Percentiles rank a stretch among this genome's conserved stretches.
Evolutionary conservation across 2,329 filamentous ascomycete species (phyloP).

Genomic region (Neospermospora avenae): DNA sequence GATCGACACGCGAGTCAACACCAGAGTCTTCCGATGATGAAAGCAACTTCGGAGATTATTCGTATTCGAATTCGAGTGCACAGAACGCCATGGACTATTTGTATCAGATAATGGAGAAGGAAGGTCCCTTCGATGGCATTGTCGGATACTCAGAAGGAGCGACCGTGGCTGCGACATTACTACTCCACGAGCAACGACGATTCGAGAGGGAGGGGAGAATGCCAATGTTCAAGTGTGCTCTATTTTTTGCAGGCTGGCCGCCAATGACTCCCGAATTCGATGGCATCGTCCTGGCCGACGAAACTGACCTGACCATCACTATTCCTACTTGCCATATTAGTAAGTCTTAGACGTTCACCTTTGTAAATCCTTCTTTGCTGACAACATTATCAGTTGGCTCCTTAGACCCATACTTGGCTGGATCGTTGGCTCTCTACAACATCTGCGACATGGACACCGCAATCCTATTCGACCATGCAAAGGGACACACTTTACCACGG

Average conservation of each 20-base stretch:
- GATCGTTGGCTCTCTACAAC: conserved; percentile 60
- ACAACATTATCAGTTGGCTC: conserved; percentile 43
- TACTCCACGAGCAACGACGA: conserved; percentile 48
- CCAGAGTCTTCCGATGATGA: conserved; percentile 15
- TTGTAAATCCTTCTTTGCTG: conserved; percentile 10
- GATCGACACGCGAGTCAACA: neutral
- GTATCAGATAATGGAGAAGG: conserved; percentile 44
- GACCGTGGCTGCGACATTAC: conserved; percentile 50
- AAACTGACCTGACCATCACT: conserved; percentile 49
- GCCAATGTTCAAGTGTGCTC: conserved; percentile 41
- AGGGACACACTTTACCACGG: conserved; percentile 60
- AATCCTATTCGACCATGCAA: conserved; percentile 61
- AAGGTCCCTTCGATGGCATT: conserved; percentile 49
- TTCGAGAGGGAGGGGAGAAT: conserved; percentile 34
- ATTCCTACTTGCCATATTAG: conserved; percentile 52
- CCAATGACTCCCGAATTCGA: conserved; percentile 46
- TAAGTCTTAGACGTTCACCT: conserved; percentile 32
- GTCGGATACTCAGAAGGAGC: conserved; percentile 61
- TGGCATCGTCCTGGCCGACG: conserved; percentile 48
- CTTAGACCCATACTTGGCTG: conserved; percentile 59
- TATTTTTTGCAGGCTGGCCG: conserved; percentile 54
- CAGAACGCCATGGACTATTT: conserved; percentile 35
- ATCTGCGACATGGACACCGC: conserved; percentile 61
- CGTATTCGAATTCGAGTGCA: conserved; percentile 20
- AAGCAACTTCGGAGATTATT: conserved; percentile 4